Evolutionary conservation across 495 filamentous ascomycete species (phyloP), one percentile per base, ranked within the genome.

Genomic region (Trichoderma erinaceum): DNA sequence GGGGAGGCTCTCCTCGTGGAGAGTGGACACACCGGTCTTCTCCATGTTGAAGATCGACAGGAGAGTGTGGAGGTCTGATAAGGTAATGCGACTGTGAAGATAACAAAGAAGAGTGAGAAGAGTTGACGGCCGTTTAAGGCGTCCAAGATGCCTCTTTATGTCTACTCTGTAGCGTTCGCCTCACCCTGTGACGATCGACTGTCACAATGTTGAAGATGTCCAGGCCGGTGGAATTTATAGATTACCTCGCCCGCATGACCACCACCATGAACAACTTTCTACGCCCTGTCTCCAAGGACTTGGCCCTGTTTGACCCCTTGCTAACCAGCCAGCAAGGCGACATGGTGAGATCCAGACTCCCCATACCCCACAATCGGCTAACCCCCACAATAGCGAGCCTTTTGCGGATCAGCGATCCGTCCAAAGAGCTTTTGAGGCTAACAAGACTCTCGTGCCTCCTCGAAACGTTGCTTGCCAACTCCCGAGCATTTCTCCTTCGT

Each of bases 1-100:
- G 44, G 69, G 64, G 27, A 68, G 50, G 41, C 63, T 61, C 29
- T 72, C 48, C 44, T 41, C 56, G 21, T 64, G 65, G 32, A 69
- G 38, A 38, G 52, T 66, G 46, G 44, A 38, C 21, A 41, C 64
- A 29, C 41, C 68, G 44, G 16, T 23, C 43, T 68, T 71, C 43
- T 71, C 67, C 71, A 73, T 73, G 11, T 69, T 38, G 64, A 35
- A 3, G 56, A 32, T 32, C 56, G 27, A 61, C 56, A 61, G 56
- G 52, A 6, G 4, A 15, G 11, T 6, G 56, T 61, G 56, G 56
- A 29, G 21, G 23, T 35, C 23, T 32, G 27, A 15, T 15, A 16
- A 27, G 16, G 13, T 21, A 32, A 61, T 32, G 7, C 23, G 12
- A 25, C 3, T 61, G 16, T 29, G 13, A 32, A 61, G 29, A 23